These are phyloP conservation scores for Sparassis latifolia DNA, from an alignment of 1,284 basidiomycete species.

Conservation along the genomic window DNA sequence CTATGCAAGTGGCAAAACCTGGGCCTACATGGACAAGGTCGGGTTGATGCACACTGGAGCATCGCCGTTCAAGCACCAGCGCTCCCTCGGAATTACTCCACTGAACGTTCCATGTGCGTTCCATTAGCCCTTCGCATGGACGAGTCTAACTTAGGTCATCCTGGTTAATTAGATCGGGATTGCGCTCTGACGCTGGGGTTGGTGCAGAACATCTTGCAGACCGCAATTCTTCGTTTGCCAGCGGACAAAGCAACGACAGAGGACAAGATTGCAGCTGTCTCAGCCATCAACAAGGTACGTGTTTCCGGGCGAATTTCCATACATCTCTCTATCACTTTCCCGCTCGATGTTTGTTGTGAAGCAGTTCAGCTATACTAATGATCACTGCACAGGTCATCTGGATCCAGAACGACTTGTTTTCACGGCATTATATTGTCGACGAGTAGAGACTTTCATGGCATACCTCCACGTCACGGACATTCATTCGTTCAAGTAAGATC, in stretches of 20 bases:
- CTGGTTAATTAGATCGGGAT: constrained; percentile 25
- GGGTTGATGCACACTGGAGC: constrained; percentile 45
- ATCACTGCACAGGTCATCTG: constrained; percentile 30
- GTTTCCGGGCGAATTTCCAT: background rate
- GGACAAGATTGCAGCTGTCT: constrained; percentile 34
- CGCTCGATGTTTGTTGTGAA: background rate
- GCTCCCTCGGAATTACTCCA: constrained; percentile 26
- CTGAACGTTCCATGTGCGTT: constrained; percentile 28
- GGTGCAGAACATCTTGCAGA: constrained; percentile 27
- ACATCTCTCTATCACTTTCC: background rate
- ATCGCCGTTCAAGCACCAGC: constrained; percentile 33
- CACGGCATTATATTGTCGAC: constrained; percentile 32
- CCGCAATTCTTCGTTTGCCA: constrained; percentile 24
- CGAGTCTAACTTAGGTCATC: background rate
- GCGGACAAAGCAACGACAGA: constrained; percentile 19
- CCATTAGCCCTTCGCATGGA: background rate
- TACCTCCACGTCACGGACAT: too few relatives aligned
- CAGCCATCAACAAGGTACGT: constrained; percentile 38
- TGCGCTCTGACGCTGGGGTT: constrained; percentile 28
- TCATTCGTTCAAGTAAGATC: too few relatives aligned
- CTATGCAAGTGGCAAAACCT: constrained; percentile 35
- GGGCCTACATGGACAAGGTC: constrained; percentile 45
- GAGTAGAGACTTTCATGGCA: constrained; percentile 12
- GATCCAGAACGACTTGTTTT: constrained; percentile 45
- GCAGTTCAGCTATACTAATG: background rate